phyloP scores from a whole-genome alignment of 805 yeast species.

The Candida stauntonica region DNA sequence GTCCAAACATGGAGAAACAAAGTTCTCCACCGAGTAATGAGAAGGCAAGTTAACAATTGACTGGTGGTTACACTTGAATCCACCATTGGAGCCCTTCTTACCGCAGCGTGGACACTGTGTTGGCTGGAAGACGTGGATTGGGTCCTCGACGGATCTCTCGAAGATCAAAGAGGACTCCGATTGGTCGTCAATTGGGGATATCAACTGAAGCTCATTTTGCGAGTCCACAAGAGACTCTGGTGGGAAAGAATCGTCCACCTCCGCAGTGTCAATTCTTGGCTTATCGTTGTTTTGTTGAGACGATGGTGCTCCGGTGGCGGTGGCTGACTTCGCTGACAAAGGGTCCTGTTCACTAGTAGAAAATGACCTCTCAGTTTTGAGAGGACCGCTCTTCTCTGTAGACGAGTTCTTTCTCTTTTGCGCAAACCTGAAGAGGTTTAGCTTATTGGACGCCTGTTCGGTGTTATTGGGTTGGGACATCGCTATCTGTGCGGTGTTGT shows the following conservation, averaged over 20 bases:
- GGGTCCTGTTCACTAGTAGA: conserved; percentile 9
- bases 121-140: conserved; percentile 29
- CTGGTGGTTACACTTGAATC: conserved; percentile 25
- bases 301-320: conserved; percentile 5
- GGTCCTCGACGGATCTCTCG: conserved; percentile 65
- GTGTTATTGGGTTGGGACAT: conserved; percentile 1
- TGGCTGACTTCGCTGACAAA: conserved; percentile 10
- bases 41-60: conserved; percentile 31
- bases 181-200: conserved; percentile 11
- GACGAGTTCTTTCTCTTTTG: conserved; percentile 9
- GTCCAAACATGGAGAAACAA: conserved; percentile 77
- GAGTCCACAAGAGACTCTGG: conserved; percentile 15
- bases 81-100: conserved; percentile 17
- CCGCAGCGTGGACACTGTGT: conserved; percentile 27
- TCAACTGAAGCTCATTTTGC: conserved; percentile 4
- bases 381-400: background rate
- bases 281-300: conserved; percentile 1
- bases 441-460: conserved; percentile 8
- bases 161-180: conserved; percentile 46
- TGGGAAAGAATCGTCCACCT: conserved; percentile 17
- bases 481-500: background rate
- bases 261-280: conserved; percentile 16
- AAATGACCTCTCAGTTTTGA: conserved; percentile 5
- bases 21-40: conserved; percentile 52
- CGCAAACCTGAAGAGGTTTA: conserved; percentile 15